phyloP scores from a whole-genome alignment of 225 moss, liverwort and hornwort species.

The Pseudisothecium myosuroides region DNA sequence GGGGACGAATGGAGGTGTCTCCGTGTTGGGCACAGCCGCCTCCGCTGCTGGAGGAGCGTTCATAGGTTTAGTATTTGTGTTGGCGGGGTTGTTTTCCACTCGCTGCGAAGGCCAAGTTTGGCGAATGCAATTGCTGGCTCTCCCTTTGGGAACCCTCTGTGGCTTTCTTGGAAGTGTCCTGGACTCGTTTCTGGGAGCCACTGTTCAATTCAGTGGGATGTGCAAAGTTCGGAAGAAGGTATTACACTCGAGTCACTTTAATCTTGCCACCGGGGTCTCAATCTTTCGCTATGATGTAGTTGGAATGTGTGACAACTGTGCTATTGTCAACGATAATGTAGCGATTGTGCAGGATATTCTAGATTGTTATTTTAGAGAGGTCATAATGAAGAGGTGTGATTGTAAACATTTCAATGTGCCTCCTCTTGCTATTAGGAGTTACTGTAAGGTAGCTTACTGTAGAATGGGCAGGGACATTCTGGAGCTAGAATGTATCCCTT shows the following conservation, averaged over 20 bases:
- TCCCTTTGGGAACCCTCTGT: slow-evolving; percentile 55
- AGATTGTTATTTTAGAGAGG: neutral
- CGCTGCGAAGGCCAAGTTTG: slow-evolving; percentile 36
- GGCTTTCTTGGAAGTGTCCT: slow-evolving; percentile 82
- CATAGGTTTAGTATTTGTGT: slow-evolving; percentile 60
- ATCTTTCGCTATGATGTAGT: neutral
- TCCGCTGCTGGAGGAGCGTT: slow-evolving; percentile 72
- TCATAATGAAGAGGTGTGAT: neutral
- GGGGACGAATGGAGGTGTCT: slow-evolving; percentile 87
- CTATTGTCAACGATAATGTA: neutral
- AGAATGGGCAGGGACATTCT: neutral
- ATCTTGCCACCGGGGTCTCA: neutral
- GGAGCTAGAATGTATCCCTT: neutral
- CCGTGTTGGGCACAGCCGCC: slow-evolving; percentile 56
- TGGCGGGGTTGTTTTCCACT: slow-evolving; percentile 48
- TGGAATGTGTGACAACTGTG: neutral
- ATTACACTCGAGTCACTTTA: neutral
- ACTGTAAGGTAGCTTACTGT: neutral
- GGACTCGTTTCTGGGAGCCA: slow-evolving; percentile 83
- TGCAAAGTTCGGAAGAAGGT: slow-evolving; percentile 92
- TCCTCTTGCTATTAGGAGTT: neutral
- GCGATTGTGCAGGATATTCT: neutral
- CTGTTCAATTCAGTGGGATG: slow-evolving; percentile 76
- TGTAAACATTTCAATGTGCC: neutral
- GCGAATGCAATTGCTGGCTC: slow-evolving; percentile 42